phyloP scores from a whole-genome alignment of 495 filamentous ascomycete species.

The Tricharina praecox region DNA sequence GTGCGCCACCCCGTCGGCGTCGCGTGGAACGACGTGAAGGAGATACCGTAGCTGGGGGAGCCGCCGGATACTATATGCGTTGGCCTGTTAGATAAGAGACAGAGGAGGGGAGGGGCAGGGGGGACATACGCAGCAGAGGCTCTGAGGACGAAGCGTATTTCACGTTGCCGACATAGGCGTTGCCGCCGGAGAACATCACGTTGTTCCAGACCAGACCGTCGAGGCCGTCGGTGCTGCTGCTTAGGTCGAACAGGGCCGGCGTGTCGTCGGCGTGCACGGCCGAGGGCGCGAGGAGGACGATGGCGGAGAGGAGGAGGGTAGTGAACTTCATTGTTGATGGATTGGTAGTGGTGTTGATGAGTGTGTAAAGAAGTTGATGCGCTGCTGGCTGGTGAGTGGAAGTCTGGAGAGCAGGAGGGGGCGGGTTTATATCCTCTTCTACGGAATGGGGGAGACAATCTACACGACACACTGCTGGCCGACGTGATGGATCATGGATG shows the following conservation, averaged over 20 bases:
- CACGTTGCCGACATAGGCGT: constrained; percentile 13
- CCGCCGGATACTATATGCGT: constrained; percentile 4
- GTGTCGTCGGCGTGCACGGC: too few relatives aligned
- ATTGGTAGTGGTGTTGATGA: too few relatives aligned
- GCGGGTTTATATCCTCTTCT: too few relatives aligned
- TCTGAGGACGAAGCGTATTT: constrained; percentile 11
- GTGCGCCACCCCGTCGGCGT: constrained; percentile 12
- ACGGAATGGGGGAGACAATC: too few relatives aligned
- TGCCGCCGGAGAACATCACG: constrained; percentile 12
- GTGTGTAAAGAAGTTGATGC: too few relatives aligned
- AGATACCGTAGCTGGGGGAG: neutral
- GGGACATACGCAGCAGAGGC: constrained; percentile 6
- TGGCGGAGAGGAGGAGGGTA: too few relatives aligned
- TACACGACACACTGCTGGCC: too few relatives aligned
- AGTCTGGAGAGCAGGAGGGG: too few relatives aligned
- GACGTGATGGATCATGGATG: too few relatives aligned
- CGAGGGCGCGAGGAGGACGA: too few relatives aligned
- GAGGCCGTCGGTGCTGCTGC: neutral
- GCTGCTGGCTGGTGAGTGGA: too few relatives aligned
- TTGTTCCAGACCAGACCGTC: constrained; percentile 4
- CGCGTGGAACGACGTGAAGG: constrained; percentile 16
- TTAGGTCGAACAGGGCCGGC: constrained; percentile 4
- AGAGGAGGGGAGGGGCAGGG: neutral
- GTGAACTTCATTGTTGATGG: too few relatives aligned
- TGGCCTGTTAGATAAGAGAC: neutral